Evolutionary conservation across 2,329 filamentous ascomycete species (phyloP).

Genomic region (Amesomyces nigricolor): DNA sequence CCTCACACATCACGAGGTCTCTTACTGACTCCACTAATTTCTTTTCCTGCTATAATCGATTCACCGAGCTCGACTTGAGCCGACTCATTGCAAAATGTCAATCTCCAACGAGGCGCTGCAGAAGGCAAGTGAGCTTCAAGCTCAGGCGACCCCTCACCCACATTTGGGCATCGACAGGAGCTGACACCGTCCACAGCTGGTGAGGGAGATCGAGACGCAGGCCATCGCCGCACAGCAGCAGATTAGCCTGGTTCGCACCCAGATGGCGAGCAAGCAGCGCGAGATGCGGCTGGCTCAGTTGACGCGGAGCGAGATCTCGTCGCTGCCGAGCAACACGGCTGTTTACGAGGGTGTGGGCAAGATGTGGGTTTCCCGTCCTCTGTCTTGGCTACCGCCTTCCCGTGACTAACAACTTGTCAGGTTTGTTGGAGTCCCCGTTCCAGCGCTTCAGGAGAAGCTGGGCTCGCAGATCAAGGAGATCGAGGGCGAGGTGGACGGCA

Average conservation of each 20-base stretch:
- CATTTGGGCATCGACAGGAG: conserved; percentile 14
- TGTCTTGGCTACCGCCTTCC: background rate
- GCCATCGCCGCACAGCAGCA: conserved; percentile 86
- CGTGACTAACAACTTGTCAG: conserved; percentile 40
- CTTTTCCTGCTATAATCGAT: too few relatives aligned
- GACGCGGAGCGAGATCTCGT: conserved; percentile 76
- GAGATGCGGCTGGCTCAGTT: conserved; percentile 85
- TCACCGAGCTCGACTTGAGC: background rate
- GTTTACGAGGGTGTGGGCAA: conserved; percentile 96
- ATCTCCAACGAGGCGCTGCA: conserved; percentile 91
- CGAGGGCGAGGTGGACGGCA: conserved; percentile 69
- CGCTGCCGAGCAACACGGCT: conserved; percentile 66
- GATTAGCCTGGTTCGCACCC: conserved; percentile 76
- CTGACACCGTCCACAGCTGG: conserved; percentile 51
- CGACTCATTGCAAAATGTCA: conserved; percentile 55
- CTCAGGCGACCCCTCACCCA: background rate
- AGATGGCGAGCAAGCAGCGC: conserved; percentile 78
- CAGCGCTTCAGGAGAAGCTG: conserved; percentile 69
- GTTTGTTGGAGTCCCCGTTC: conserved; percentile 77
- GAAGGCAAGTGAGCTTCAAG: conserved; percentile 57
- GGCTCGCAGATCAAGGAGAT: conserved; percentile 67
- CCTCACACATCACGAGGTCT: background rate
- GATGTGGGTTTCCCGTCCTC: conserved; percentile 58
- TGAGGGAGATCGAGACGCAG: conserved; percentile 90
- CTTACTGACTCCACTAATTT: too few relatives aligned